Conservation (phyloP, 176 grass and related monocot genomes). For the Areca catechu region DNA sequence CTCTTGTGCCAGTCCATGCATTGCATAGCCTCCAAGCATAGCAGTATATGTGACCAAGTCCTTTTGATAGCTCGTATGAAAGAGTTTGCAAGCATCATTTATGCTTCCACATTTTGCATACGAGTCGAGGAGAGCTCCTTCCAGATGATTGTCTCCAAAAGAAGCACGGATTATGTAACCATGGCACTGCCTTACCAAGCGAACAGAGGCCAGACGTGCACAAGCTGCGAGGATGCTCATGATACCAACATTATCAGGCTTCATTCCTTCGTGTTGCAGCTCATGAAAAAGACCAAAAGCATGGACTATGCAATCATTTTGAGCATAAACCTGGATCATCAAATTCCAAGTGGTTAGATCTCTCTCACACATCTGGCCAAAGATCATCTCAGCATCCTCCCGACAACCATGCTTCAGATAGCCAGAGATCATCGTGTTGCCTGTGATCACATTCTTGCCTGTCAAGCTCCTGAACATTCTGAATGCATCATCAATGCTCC, state of each 20-base stretch:
- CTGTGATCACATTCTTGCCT: slow-evolving; percentile 34
- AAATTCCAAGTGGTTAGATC: slow-evolving; percentile 58
- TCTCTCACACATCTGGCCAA: slow-evolving; percentile 49
- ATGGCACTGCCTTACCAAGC: slow-evolving; percentile 65
- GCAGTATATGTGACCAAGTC: slow-evolving; percentile 57
- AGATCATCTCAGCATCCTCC: slow-evolving; percentile 39
- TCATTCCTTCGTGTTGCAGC: slow-evolving; percentile 32
- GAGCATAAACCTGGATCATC: slow-evolving; percentile 49
- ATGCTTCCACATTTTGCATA: slow-evolving; percentile 57
- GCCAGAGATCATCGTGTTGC: slow-evolving; percentile 60
- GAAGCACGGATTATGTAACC: slow-evolving; percentile 45
- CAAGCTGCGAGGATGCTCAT: slow-evolving; percentile 53
- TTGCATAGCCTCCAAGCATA: slow-evolving; percentile 65
- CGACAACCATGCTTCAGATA: slow-evolving; percentile 36
- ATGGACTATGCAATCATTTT: slow-evolving; percentile 28
- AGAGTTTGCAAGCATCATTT: slow-evolving; percentile 38
- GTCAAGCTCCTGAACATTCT: slow-evolving; percentile 31
- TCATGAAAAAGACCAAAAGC: slow-evolving; percentile 48
- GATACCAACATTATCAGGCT: slow-evolving; percentile 44
- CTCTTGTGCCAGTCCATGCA: slow-evolving; percentile 63
- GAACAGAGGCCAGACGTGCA: slow-evolving; percentile 43
- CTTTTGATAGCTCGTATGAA: slow-evolving; percentile 31
- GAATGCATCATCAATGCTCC: slow-evolving; percentile 28
- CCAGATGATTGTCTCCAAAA: slow-evolving; percentile 44
- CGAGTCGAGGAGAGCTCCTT: slow-evolving; percentile 51